These are phyloP conservation scores for Sarcodon sp. DNA, from an alignment of 768 basidiomycete species.

Conservation along the genomic window DNA sequence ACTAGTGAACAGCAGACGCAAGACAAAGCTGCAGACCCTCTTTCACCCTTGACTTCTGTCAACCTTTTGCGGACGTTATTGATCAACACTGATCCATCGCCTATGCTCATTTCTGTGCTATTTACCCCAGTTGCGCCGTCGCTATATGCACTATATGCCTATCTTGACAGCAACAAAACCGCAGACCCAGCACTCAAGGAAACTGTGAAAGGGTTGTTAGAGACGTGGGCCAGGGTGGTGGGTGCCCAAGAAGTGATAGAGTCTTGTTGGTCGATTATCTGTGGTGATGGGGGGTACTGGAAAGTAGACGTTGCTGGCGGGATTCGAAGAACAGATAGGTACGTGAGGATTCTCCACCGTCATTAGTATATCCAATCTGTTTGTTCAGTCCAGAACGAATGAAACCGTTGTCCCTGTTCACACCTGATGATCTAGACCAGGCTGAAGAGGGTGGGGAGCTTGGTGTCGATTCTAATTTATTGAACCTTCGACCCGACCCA, in stretches of 20 bases:
- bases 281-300: constrained; percentile 40
- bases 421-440: constrained; percentile 32
- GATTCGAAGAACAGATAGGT: constrained; percentile 30
- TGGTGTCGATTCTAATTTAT: constrained; percentile 38
- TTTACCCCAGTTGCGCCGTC: constrained; percentile 56
- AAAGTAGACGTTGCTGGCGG: constrained; percentile 40
- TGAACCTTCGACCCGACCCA: constrained; percentile 71
- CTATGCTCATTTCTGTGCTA: constrained; percentile 44
- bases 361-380: too few relatives aligned
- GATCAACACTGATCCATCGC: constrained; percentile 71
- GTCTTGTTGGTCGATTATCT: constrained; percentile 48
- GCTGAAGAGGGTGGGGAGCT: constrained; percentile 28
- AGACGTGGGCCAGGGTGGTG: constrained; percentile 67
- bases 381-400: constrained; percentile 8
- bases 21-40: constrained; percentile 23
- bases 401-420: constrained; percentile 28
- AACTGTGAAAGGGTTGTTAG: constrained; percentile 43
- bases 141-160: constrained; percentile 50
- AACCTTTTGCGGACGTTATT: constrained; percentile 35
- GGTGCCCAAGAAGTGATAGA: constrained; percentile 35
- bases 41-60: constrained; percentile 20
- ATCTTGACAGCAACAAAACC: constrained; percentile 39
- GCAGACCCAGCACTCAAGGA: constrained; percentile 55
- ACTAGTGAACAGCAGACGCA: background rate
- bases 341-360: constrained; percentile 10